Base-by-base conservation (phyloP, 2,329 filamentous ascomycete genomes). In the Colletotrichum tabaci region DNA sequence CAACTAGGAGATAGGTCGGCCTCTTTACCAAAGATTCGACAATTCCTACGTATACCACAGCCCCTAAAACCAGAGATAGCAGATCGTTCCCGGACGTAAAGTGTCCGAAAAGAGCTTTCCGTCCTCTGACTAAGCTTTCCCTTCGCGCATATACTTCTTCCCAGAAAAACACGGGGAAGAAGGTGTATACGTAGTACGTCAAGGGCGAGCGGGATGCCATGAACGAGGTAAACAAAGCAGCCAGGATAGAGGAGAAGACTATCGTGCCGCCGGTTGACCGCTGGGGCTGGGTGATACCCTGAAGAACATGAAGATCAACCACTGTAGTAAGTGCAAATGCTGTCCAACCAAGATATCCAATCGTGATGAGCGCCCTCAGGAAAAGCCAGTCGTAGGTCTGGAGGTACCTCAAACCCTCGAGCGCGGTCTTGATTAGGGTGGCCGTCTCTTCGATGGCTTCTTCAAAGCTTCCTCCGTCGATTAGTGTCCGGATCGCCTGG, bases 381-480 rank as follows among this genome's bases (percentile, higher is more conserved):
- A 99, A 99, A 2, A 99, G 87, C 96, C 96, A 99, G 83, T 99
- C 96, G 77, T 99, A 99, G 0, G 95, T 99, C 82, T 99, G 96
- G 35, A 99, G 87, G 80, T 99, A 99, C 61, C 96, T 90, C 72
- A 99, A 85, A 9, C 96, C 96, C 73, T 94, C 89, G 1, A 99
- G 87, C 2, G 91, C 92, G 61, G 94, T 84, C 71, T 92, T 88
- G 72, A 98, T 93, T 18, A 99, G 86, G 35, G 91, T 89, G 52
- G 93, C 91, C 1, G 94, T 94, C 76, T 93, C 89, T 67, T 90
- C 86, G 76, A 98, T 98, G 1, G 96, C 94, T 75, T 94, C 89
- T 67, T 96, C 91, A 74, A 91, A 91, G 57, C 89, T 86, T 9
- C 89, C 91, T 10, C 83, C 82, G 16, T 89, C 85, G 65, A 98